Evolutionary conservation across 768 basidiomycete genomes (phyloP).

Genomic region (Xanthoconium purpureum): DNA sequence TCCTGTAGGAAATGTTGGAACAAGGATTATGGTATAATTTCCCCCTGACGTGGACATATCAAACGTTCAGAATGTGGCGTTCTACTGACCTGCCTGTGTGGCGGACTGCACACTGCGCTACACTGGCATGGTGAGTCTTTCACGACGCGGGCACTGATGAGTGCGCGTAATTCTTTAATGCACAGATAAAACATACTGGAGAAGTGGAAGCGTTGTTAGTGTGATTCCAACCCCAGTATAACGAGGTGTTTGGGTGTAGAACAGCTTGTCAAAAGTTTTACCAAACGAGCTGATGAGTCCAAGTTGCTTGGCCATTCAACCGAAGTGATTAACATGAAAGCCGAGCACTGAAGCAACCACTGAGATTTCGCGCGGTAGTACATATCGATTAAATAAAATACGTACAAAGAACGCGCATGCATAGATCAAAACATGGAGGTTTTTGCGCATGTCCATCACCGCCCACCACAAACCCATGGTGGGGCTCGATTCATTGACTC

Average conservation of each 20-base stretch:
- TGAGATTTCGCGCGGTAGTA: too few relatives aligned
- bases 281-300: neutral
- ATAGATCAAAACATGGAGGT: too few relatives aligned
- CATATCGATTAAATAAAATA: too few relatives aligned
- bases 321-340: neutral
- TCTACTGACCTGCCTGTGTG: too few relatives aligned
- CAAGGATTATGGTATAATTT: neutral
- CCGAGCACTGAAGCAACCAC: neutral
- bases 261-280: neutral
- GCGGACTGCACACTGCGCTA: too few relatives aligned
- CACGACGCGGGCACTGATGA: neutral
- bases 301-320: neutral
- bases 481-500: too few relatives aligned
- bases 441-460: too few relatives aligned
- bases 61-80: neutral
- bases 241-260: neutral
- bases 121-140: neutral
- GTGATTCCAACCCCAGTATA: neutral
- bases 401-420: too few relatives aligned
- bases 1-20: neutral
- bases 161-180: neutral
- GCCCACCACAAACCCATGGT: too few relatives aligned
- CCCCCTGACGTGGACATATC: neutral
- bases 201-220: neutral
- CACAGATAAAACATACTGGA: neutral